phyloP scores from a whole-genome alignment of 805 yeast genomes.

The Starmerella vaccinii region DNA sequence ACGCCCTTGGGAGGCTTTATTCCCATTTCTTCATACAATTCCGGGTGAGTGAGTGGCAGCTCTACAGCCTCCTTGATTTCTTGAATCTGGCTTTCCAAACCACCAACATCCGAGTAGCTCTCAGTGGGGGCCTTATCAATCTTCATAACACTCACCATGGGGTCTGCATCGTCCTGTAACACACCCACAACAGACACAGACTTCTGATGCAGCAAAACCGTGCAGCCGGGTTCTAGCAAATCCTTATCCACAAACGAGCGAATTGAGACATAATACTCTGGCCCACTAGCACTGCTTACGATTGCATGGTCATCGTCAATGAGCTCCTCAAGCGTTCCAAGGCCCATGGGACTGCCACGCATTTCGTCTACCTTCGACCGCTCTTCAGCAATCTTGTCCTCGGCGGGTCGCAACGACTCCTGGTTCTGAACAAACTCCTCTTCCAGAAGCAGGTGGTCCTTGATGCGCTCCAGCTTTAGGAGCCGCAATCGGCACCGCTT shows the following conservation, averaged over 20 bases:
- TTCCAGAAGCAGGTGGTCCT: slow-evolving; percentile 87
- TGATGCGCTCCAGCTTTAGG: slow-evolving; percentile 87
- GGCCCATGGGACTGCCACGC: slow-evolving; percentile 92
- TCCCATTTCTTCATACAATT: slow-evolving; percentile 96
- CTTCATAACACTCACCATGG: slow-evolving; percentile 96
- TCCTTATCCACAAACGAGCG: slow-evolving; percentile 96
- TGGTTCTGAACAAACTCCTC: slow-evolving; percentile 93
- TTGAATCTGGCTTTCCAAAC: slow-evolving; percentile 88
- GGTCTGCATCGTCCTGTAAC: slow-evolving; percentile 95
- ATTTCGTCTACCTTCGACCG: slow-evolving; percentile 89
- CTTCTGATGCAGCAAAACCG: slow-evolving; percentile 89
- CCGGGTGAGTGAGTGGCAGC: slow-evolving; percentile 92
- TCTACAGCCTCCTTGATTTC: slow-evolving; percentile 97
- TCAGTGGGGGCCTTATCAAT: slow-evolving; percentile 96
- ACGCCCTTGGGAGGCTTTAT: slow-evolving; percentile 98
- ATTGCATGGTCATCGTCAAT: slow-evolving; percentile 98
- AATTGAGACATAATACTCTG: slow-evolving; percentile 93
- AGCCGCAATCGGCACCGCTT: slow-evolving; percentile 89
- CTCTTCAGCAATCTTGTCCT: slow-evolving; percentile 93
- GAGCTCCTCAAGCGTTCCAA: slow-evolving; percentile 93
- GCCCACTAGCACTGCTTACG: slow-evolving; percentile 90
- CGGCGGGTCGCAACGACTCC: slow-evolving; percentile 90
- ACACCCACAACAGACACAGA: slow-evolving; percentile 96
- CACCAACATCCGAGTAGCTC: slow-evolving; percentile 94
- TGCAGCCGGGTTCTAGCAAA: slow-evolving; percentile 90